Conservation (phyloP, 805 yeast genomes). For the Saccharomycopsis fodiens region DNA sequence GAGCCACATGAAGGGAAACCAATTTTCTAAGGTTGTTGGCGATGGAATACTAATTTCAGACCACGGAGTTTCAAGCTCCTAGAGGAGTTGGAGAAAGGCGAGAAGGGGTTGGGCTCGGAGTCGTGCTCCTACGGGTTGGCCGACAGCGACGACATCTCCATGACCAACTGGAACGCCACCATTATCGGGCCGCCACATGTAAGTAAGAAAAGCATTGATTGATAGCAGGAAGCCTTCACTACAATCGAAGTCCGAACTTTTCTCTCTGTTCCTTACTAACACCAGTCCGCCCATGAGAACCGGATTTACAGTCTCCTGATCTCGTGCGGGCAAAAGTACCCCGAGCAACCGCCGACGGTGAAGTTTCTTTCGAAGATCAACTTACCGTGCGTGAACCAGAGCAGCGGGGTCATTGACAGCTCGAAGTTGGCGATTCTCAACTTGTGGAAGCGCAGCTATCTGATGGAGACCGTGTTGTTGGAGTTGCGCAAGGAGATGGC, state of each 20-base stretch:
- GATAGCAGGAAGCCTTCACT: too few species aligned
- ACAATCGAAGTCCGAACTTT: too few species aligned
- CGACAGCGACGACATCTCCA: conserved; percentile 82
- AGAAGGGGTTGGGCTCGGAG: conserved; percentile 94
- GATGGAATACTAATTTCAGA: conserved; percentile 28
- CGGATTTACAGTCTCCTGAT: conserved; percentile 81
- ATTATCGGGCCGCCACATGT: conserved; percentile 92
- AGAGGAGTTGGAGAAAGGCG: conserved; percentile 97
- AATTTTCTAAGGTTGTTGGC: neutral
- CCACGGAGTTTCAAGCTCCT: conserved; percentile 93
- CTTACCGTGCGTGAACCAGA: conserved; percentile 78
- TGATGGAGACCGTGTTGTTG: conserved; percentile 86
- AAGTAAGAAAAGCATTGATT: conserved; percentile 9
- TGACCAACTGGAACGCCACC: conserved; percentile 98
- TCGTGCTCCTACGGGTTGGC: conserved; percentile 92
- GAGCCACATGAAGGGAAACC: neutral
- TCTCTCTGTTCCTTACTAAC: conserved; percentile 17
- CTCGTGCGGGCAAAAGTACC: conserved; percentile 78
- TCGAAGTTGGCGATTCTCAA: conserved; percentile 58
- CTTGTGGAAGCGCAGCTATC: conserved; percentile 83
- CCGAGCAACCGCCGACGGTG: conserved; percentile 82
- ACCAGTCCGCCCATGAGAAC: conserved; percentile 69
- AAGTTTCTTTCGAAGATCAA: conserved; percentile 77
- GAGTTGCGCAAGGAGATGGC: conserved; percentile 93
- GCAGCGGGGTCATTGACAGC: conserved; percentile 48